Percentiles rank a stretch among this genome's conserved stretches.
Conservation (phyloP, 345 rosid genomes). For the Pistacia vera region DNA sequence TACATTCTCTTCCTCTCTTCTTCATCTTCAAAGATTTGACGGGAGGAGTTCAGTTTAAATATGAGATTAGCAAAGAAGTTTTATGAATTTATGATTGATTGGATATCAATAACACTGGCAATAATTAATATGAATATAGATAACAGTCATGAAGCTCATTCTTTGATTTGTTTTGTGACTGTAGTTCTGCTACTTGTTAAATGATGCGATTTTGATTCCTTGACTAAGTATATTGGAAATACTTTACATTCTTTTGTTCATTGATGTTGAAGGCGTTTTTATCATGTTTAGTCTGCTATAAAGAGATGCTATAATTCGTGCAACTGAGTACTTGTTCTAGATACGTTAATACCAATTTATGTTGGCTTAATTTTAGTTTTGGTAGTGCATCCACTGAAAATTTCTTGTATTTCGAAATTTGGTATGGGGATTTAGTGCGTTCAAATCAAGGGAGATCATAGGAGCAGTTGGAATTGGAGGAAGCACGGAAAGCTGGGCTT, state of each 20-base stretch:
- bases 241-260: not conserved
- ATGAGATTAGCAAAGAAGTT: too few relatives aligned
- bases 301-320: too few relatives aligned
- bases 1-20: conserved; percentile 7
- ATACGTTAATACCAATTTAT: too few relatives aligned
- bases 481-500: conserved; percentile 77
- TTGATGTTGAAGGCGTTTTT: too few relatives aligned
- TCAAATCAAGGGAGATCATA: conserved; percentile 68
- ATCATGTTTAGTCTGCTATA: too few relatives aligned
- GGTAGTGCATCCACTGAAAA: not conserved
- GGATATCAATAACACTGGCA: too few relatives aligned
- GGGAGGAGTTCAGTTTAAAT: too few relatives aligned
- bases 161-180: not conserved
- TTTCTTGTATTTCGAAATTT: not conserved
- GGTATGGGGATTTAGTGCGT: conserved; percentile 44
- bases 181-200: not conserved
- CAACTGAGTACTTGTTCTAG: too few relatives aligned
- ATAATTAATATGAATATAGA: not conserved
- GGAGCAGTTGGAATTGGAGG: conserved; percentile 64
- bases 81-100: too few relatives aligned
- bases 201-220: too few relatives aligned
- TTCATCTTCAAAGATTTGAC: not conserved
- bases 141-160: not conserved
- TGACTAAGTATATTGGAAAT: too few relatives aligned
- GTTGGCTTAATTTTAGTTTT: too few relatives aligned